A percentile compares a stretch with the other conserved stretches of the same genome.
phyloP scores from a whole-genome alignment of 805 yeast genomes.

The Ogataea neopini region DNA sequence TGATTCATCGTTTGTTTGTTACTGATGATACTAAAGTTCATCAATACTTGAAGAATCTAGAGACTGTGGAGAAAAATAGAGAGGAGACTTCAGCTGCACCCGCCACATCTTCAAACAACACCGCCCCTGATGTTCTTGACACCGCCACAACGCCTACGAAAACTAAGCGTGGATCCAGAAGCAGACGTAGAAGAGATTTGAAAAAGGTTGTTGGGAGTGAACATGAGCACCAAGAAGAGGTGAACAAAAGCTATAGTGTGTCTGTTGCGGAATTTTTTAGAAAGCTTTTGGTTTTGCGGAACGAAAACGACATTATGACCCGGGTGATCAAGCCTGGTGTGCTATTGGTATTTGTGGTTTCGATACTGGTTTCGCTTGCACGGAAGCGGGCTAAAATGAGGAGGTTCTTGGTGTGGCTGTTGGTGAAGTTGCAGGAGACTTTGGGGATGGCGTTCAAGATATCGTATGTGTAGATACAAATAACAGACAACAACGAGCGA shows the following conservation, averaged over 20 bases:
- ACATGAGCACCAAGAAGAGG: background rate
- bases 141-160: background rate
- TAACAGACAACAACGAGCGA: too few relatives aligned
- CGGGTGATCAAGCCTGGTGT: constrained; percentile 16
- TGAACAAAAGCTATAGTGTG: background rate
- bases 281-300: background rate
- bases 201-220: background rate
- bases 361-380: constrained; percentile 19
- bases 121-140: background rate
- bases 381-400: constrained; percentile 11
- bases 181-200: background rate
- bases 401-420: constrained; percentile 20
- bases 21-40: constrained; percentile 18
- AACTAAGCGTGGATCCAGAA: background rate
- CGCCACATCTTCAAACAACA: background rate
- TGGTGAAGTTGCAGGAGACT: constrained; percentile 22
- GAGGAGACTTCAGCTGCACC: constrained; percentile 8
- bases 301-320: constrained; percentile 4
- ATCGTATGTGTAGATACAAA: constrained; percentile 25
- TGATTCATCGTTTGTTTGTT: constrained; percentile 23
- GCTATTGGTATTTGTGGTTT: constrained; percentile 18
- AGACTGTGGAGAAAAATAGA: constrained; percentile 6
- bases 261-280: constrained; percentile 7
- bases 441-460: constrained; percentile 33
- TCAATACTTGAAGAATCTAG: constrained; percentile 16